phyloP scores from a whole-genome alignment of 495 filamentous ascomycete genomes.

The Hyaloscypha hepaticicola region DNA sequence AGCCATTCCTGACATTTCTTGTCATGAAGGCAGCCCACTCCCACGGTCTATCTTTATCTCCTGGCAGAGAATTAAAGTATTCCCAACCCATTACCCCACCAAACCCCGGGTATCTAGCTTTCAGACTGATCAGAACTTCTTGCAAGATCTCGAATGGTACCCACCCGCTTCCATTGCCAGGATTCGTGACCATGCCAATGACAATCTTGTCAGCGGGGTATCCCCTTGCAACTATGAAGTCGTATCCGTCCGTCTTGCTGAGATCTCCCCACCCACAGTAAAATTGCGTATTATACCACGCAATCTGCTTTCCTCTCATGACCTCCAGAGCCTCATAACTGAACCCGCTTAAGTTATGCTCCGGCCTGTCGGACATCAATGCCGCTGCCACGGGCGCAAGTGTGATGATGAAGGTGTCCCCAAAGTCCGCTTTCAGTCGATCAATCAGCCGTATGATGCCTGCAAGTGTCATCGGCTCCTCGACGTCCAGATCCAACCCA shows the following conservation, averaged over 20 bases:
- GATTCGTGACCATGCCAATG: conserved; percentile 69
- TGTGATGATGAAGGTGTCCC: conserved; percentile 68
- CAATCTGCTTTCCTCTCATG: conserved; percentile 61
- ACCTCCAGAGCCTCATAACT: conserved; percentile 66
- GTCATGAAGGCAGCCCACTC: conserved; percentile 56
- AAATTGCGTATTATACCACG: conserved; percentile 84
- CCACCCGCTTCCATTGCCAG: conserved; percentile 62
- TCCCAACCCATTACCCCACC: conserved; percentile 89
- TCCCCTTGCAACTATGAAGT: conserved; percentile 59
- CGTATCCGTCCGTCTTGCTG: conserved; percentile 57
- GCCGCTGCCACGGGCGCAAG: conserved; percentile 77
- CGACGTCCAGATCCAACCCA: conserved; percentile 82
- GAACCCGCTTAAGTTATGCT: conserved; percentile 69
- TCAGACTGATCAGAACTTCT: conserved; percentile 39
- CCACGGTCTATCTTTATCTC: conserved; percentile 50
- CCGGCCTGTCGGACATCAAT: conserved; percentile 49
- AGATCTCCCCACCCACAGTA: conserved; percentile 79
- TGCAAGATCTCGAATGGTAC: conserved; percentile 50
- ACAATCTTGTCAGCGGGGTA: conserved; percentile 68
- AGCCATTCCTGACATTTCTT: conserved; percentile 16
- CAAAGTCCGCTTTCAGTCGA: conserved; percentile 69
- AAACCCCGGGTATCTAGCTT: conserved; percentile 49
- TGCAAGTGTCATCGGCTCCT: conserved; percentile 68
- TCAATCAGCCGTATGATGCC: conserved; percentile 73
- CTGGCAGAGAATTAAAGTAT: conserved; percentile 64